These are phyloP conservation scores for Astrothelium subdiscretum DNA, from an alignment of 495 filamentous ascomycete genomes.

Conservation along the genomic window DNA sequence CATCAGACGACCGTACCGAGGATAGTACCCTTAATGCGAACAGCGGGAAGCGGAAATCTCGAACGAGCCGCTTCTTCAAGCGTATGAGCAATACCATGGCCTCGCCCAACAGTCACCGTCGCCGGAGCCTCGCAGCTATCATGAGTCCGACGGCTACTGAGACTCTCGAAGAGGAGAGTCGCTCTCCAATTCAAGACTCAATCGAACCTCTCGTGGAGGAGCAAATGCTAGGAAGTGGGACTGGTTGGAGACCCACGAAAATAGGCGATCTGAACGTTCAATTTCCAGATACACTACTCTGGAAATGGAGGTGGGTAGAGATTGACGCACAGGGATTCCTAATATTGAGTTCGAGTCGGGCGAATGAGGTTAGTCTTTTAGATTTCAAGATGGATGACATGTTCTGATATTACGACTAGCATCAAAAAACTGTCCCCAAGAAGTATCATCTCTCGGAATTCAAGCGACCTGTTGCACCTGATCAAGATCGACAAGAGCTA, in stretches of 20 bases:
- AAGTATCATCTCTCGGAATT: conserved; percentile 76
- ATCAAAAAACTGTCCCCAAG: conserved; percentile 45
- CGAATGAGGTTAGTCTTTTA: conserved; percentile 6
- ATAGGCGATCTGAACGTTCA: conserved; percentile 88
- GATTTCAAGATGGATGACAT: conserved; percentile 5
- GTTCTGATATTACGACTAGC: conserved; percentile 3
- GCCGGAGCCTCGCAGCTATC: conserved; percentile 12
- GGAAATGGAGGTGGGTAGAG: conserved; percentile 77
- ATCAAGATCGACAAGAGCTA: conserved; percentile 79
- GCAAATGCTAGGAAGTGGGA: conserved; percentile 10
- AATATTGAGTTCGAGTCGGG: conserved; percentile 49
- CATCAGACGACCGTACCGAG: neutral
- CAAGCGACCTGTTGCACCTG: conserved; percentile 61
- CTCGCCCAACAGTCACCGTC: neutral
- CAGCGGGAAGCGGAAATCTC: conserved; percentile 53
- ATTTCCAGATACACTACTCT: conserved; percentile 82
- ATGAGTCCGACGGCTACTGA: conserved; percentile 31
- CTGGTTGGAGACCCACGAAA: conserved; percentile 31
- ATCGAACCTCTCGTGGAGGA: neutral
- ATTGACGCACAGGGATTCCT: conserved; percentile 68
- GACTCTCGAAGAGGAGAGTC: neutral
- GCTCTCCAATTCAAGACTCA: neutral
- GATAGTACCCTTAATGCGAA: conserved; percentile 20
- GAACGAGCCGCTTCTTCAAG: conserved; percentile 64
- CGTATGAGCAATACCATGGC: conserved; percentile 53